Evolutionary conservation across 108 stramenopile genomes (phyloP), one percentile per base, ranked within the genome.

Genomic region (Fragilariopsis cylindrus): DNA sequence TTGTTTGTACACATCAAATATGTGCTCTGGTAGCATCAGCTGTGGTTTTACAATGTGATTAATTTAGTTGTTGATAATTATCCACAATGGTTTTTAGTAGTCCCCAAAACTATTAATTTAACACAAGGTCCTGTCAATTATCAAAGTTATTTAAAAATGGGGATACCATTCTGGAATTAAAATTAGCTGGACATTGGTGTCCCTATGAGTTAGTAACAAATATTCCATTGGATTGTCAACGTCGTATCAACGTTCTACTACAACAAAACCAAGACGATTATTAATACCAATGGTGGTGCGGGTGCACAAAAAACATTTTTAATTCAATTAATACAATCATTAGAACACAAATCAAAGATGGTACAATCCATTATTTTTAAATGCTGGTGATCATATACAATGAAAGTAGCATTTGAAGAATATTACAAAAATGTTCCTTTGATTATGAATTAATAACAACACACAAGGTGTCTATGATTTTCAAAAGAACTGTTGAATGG

Each of bases 11-110:
- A 21, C 96, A 96, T 79, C 91, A 89, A 65, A 77, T 95, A 60
- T 88, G 89, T 41, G 94, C 94, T 44, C 77, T 93, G 64, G 84
- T 90, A 15, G 94, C 94, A 6, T 88, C 89, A 2, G 96, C 92
- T 88, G 85, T 55, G 96, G 96, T 11, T 95, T 95, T 77, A 95
- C 85, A 67, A 95, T 73, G 96, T 96, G 5, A 78, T 93, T 58
- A 96, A 96, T 70, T 69, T 96, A 30, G 96, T 96, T 4, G 93
- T 96, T 65, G 96, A 96, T 80, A 96, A 96, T 75, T 90, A 91
- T 80, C 90, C 94, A 16, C 96, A 96, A 76, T 96, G 93, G 93
- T 80, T 85, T 75, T 73, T 85, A 67, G 90, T 91, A 5, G 94
- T 95, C 15, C 96, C 96, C n/a, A 88, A 87, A 4, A 88, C 91